Evolutionary conservation across 202 grass and related monocot species (phyloP).

Genomic region (Carex arenaria): DNA sequence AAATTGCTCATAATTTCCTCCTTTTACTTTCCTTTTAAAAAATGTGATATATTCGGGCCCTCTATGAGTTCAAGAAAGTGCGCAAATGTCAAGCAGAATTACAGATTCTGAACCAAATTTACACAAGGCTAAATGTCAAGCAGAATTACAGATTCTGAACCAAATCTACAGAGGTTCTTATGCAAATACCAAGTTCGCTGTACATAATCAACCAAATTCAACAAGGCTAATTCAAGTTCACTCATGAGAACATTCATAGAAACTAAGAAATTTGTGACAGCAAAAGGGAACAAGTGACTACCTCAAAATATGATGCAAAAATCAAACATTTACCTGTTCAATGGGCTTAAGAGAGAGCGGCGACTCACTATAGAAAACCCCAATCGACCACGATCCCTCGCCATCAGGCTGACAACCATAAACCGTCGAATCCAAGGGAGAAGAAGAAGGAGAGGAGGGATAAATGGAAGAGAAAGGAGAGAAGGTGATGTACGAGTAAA

Average conservation of each 20-base stretch:
- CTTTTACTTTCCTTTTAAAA: no score
- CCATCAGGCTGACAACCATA: slow-evolving; percentile 52
- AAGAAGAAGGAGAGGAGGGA: slow-evolving; percentile 31
- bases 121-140: no score
- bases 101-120: no score
- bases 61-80: no score
- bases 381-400: slow-evolving; percentile 84
- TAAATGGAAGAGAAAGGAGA: neutral
- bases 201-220: no score
- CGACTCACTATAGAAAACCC: slow-evolving; percentile 65
- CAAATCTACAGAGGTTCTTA: no score
- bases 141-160: no score
- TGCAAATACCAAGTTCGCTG: no score
- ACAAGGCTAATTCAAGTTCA: no score
- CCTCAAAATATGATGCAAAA: neutral
- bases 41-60: no score
- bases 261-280: neutral
- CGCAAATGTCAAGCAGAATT: no score
- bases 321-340: slow-evolving; percentile 42
- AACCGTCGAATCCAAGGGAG: slow-evolving; percentile 30
- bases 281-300: neutral
- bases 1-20: no score
- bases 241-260: neutral
- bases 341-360: slow-evolving; percentile 71
- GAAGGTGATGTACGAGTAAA: slow-evolving; percentile 23